Evolutionary conservation across 2,329 filamentous ascomycete species (phyloP), one percentile per base, ranked within the genome.

Genomic region (Colletotrichum tofieldiae): DNA sequence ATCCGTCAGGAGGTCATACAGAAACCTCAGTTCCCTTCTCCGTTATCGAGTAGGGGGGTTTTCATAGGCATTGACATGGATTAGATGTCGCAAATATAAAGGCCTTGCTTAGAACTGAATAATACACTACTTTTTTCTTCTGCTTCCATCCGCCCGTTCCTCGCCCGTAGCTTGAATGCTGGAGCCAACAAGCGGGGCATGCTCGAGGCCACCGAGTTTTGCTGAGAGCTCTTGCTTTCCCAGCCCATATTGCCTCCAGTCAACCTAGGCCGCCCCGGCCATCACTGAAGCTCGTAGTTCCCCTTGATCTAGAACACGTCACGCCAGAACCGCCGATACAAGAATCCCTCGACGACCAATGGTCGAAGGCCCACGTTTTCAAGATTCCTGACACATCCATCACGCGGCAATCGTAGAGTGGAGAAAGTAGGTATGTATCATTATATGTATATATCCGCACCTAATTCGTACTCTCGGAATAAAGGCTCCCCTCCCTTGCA

Each of bases 61-160:
- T 32, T 67, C 26, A 55, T 32, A 60, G 63, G 37, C 52, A 49
- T 56, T 26, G 52, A 23, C 52, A 59, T 59, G 61, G 69, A 51
- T 41, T 35, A 63, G 69, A 72, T 54, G 65, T 72, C 47, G 23
- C 29, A 8, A 47, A 29, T 39, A 39, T 26, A 45, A 51, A 37
- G 39, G 37, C 41, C 56, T 35, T 72, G 32, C 43, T 59, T n/a
- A 60, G 45, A 69, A 63, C 58, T 72, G 65, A 64, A 54, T 60
- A 60, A 67, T 56, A 67, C 56, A 55, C 18, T 23, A 26, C 26
- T 47, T 29, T 26, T 26, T 65, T 65, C 14, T 39, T 49, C 41
- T n/a, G 20, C 32, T 55, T n/a, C 29, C 35, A 1, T 14, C 29
- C 32, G 16, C 2, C 49, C 8, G 12, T 16, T 20, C 43, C 35